Evolutionary conservation across 116 monocot species (phyloP), one percentile per base, ranked within the genome.

Genomic region (Thalassia testudinum): DNA sequence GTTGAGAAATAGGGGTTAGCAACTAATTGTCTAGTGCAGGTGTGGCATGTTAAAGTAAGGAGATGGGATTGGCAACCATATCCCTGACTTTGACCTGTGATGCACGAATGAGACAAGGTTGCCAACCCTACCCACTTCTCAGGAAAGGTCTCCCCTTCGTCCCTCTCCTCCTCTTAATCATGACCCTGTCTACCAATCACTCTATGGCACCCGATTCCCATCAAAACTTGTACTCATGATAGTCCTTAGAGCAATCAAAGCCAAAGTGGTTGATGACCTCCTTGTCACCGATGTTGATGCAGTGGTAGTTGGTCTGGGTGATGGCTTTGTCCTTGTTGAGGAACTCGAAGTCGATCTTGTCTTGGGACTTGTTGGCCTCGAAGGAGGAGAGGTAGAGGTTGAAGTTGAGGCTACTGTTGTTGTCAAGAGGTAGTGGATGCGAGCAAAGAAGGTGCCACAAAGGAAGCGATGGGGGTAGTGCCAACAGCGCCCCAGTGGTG

Each of bases 331-430:
- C 71, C 25, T 75, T 74, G 60, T 75, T 75, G 26, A 79, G 70
- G 66, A 79, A 79, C 70, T 79, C 79, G 71, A 79, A 80, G 67
- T 80, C 75, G 56, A 80, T 80, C 68, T 80, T 75, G 71, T 80
- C 80, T 54, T 75, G 75, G 59, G 63, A 56, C 19, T 68, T 65
- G 71, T 71, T 56, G 47, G 75, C 75, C 43, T 80, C 80, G 30
- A 80, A 68, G 42, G 80, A 80, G 59, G 80, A 80, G 53, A 80
- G 67, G 64, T 80, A 80, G 65, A 75, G 44, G 68, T 80, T 80
- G 71, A 61, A 80, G 68, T 80, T 75, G 66, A 80, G 71, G 51
- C 80, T 75, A 54, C 50, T 54, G 37, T 71, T 80, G 64, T 80
- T 61, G 28, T 75, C 80, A 22, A 27, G 15, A 75, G 75, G 57